These are phyloP conservation scores for Suhomyces faveliae DNA, from an alignment of 805 yeast genomes.

Conservation along the genomic window DNA sequence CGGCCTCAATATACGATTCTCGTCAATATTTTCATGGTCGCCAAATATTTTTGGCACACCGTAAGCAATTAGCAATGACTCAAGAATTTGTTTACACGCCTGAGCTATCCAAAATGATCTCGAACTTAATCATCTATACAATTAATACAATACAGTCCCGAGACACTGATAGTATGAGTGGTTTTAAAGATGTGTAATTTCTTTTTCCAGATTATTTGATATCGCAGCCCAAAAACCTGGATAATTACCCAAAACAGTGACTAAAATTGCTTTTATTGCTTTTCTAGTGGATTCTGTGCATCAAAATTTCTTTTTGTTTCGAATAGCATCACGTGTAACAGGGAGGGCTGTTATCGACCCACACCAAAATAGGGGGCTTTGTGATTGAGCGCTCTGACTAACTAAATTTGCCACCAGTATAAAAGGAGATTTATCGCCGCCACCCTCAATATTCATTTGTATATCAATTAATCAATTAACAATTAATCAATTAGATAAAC, in stretches of 20 bases:
- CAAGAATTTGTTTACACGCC: not conserved
- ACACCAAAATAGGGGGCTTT: slow-evolving; percentile 3
- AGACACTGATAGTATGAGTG: not conserved
- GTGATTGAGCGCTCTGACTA: slow-evolving; percentile 5
- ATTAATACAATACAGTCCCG: not conserved
- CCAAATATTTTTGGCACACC: too few species aligned
- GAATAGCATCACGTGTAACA: slow-evolving; percentile 6
- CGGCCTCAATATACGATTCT: not conserved
- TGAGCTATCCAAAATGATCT: not conserved
- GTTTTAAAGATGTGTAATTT: not conserved
- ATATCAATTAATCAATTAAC: slow-evolving; percentile 39
- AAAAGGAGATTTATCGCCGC: slow-evolving; percentile 3
- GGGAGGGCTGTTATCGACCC: slow-evolving; percentile 6
- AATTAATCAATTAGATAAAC: slow-evolving; percentile 30
- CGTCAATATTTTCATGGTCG: too few species aligned
- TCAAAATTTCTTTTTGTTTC: slow-evolving; percentile 4
- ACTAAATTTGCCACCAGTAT: slow-evolving; percentile 5
- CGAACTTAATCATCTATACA: not conserved
- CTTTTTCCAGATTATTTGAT: not conserved
- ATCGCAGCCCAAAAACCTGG: not conserved
- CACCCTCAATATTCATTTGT: not conserved
- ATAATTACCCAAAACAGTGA: not conserved
- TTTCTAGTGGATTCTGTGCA: slow-evolving; percentile 3
- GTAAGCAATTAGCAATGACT: too few species aligned
- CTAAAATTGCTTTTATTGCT: not conserved